phyloP scores from a whole-genome alignment of 78 protist species.

The Polysphondylium violaceum region DNA sequence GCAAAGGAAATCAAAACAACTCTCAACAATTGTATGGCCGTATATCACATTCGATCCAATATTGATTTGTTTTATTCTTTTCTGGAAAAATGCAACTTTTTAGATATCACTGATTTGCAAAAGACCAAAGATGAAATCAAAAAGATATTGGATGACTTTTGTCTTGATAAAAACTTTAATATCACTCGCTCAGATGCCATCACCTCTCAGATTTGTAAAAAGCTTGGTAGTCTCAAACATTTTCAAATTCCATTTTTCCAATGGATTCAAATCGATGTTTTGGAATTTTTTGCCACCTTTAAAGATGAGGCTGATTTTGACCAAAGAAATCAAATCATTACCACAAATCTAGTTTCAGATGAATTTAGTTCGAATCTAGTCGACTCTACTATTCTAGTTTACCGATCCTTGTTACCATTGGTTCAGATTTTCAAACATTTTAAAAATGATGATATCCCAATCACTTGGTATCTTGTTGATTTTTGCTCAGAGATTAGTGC shows the following conservation, averaged over 20 bases:
- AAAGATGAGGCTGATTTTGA: conserved; percentile 1
- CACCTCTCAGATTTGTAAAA: too few relatives aligned
- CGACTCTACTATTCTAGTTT: neutral
- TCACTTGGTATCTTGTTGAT: neutral
- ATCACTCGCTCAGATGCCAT: too few relatives aligned
- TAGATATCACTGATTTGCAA: too few relatives aligned
- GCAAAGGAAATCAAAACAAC: too few relatives aligned
- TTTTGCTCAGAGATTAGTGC: neutral
- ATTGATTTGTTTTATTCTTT: too few relatives aligned
- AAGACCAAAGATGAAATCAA: too few relatives aligned
- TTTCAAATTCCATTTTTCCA: conserved; percentile 11
- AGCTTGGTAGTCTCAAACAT: conserved; percentile 7
- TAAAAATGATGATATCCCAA: neutral
- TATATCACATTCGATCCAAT: too few relatives aligned
- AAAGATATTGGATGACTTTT: too few relatives aligned
- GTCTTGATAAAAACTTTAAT: too few relatives aligned
- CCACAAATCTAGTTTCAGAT: conserved; percentile 33
- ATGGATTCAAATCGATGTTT: neutral
- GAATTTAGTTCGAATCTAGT: conserved; percentile 11
- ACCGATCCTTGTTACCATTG: conserved; percentile 1
- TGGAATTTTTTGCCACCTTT: conserved; percentile 14
- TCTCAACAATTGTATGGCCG: too few relatives aligned
- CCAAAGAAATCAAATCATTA: conserved; percentile 8
- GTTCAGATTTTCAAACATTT: neutral
- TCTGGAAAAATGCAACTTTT: too few relatives aligned